phyloP scores from a whole-genome alignment of 768 basidiomycete genomes.

The Fomitopsis pulvina region DNA sequence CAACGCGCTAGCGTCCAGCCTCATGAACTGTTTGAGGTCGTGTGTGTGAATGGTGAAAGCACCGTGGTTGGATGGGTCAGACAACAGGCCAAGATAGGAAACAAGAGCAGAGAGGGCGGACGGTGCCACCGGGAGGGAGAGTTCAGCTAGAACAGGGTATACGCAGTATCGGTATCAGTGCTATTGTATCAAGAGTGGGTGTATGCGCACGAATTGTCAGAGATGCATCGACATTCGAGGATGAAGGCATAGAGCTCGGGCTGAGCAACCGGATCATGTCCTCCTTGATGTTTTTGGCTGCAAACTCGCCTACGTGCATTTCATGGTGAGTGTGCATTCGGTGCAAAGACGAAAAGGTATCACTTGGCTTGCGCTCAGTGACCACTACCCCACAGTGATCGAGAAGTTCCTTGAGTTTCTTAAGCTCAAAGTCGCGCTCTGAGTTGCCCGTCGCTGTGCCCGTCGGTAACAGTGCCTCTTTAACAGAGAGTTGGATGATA shows the following conservation, averaged over 20 bases:
- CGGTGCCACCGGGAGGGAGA: conserved; percentile 70
- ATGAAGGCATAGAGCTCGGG: conserved; percentile 30
- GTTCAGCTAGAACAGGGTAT: conserved; percentile 50
- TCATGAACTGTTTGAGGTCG: conserved; percentile 93
- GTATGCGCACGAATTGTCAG: conserved; percentile 44
- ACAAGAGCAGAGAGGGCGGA: conserved; percentile 78
- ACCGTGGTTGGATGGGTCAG: conserved; percentile 72
- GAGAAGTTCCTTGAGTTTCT: conserved; percentile 78
- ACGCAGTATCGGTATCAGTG: not conserved
- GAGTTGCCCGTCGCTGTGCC: conserved; percentile 68
- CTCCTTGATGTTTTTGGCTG: conserved; percentile 68
- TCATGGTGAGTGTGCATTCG: not conserved
- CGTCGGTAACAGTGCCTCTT: conserved; percentile 83
- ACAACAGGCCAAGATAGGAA: conserved; percentile 71
- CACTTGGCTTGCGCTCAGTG: conserved; percentile 85
- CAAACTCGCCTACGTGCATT: conserved; percentile 93
- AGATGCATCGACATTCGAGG: conserved; percentile 42
- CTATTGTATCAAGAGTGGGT: not conserved
- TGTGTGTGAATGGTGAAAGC: conserved; percentile 80
- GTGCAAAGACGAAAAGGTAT: not conserved
- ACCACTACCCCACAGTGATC: conserved; percentile 89
- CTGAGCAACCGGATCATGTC: conserved; percentile 70
- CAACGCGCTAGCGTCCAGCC: conserved; percentile 90
- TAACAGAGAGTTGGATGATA: conserved; percentile 93
- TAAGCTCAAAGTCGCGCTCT: conserved; percentile 81